phyloP scores from a whole-genome alignment of 2,329 filamentous ascomycete genomes.

The Sarocladium kiliense region DNA sequence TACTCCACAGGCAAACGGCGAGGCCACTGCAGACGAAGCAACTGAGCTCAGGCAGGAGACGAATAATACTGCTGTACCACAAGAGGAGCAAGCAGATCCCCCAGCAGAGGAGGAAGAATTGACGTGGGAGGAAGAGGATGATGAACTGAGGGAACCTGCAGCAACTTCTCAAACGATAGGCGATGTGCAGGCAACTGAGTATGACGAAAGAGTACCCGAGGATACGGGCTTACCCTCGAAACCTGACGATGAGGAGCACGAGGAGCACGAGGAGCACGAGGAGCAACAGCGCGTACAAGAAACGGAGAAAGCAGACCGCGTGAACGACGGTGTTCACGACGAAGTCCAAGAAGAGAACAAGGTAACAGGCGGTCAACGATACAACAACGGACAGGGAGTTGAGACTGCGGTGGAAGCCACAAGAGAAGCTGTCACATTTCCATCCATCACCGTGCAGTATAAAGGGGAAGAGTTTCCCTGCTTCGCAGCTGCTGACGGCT shows the following conservation, averaged over 20 bases:
- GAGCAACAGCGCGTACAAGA: not conserved
- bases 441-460: conserved; percentile 36
- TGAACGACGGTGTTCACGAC: no score
- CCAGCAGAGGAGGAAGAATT: conserved; percentile 8
- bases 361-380: not conserved
- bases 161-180: conserved; percentile 6
- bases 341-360: not conserved
- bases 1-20: not conserved
- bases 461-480: conserved; percentile 38
- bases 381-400: not conserved
- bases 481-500: conserved; percentile 33
- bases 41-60: no score
- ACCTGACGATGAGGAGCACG: not conserved
- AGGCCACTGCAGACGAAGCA: not conserved
- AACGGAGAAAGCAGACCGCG: not conserved
- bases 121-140: conserved; percentile 3
- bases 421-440: conserved; percentile 19
- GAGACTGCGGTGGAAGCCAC: conserved; percentile 8
- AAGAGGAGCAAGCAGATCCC: not conserved
- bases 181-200: not conserved
- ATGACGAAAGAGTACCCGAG: not conserved
- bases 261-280: not conserved
- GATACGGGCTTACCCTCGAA: not conserved
- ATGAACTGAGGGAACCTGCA: not conserved
- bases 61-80: no score